These are phyloP conservation scores for Suillus occidentalis DNA, from an alignment of 768 basidiomycete species.

Conservation along the genomic window DNA sequence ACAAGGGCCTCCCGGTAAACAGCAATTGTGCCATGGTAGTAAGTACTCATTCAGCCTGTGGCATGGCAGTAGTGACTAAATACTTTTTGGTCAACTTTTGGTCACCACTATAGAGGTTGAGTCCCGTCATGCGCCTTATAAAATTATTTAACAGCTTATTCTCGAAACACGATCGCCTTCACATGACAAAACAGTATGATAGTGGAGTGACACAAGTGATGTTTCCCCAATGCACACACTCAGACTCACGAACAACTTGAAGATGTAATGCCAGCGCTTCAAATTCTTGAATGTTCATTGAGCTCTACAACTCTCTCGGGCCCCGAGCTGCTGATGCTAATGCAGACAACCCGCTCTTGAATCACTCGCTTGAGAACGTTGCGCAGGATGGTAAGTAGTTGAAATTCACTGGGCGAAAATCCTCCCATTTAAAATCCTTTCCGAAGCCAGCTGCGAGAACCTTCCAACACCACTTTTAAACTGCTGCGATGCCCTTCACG, in stretches of 20 bases:
- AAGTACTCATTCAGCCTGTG: background rate
- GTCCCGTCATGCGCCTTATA: background rate
- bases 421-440: background rate
- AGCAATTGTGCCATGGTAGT: background rate
- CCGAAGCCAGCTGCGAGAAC: background rate
- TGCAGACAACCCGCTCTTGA: background rate
- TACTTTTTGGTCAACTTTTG: background rate
- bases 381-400: background rate
- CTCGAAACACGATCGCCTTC: background rate
- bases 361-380: background rate
- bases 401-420: background rate
- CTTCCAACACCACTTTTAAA: background rate
- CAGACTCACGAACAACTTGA: background rate
- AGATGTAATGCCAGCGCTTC: background rate
- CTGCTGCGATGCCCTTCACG: background rate
- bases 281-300: background rate
- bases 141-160: background rate
- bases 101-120: background rate
- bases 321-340: background rate
- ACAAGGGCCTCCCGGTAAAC: too few species aligned
- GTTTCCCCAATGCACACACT: background rate
- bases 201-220: background rate
- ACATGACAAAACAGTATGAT: background rate
- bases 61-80: background rate
- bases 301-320: background rate